A percentile compares a stretch with the other conserved stretches of the same genome.
Evolutionary conservation across 176 grass and related monocot genomes (phyloP).

Genomic region (Hsuehochloa calcarea): DNA sequence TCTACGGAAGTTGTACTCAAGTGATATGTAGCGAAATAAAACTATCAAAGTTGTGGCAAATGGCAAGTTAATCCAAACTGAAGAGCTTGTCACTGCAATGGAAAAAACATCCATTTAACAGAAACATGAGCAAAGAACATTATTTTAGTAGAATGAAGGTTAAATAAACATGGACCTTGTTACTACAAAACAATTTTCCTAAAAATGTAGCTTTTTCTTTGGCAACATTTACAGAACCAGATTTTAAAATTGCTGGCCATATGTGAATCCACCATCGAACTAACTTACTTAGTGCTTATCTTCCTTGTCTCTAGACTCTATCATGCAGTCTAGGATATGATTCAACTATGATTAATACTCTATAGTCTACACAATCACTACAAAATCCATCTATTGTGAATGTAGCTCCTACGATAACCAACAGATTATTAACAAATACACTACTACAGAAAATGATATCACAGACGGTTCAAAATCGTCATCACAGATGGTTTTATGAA

Average conservation of each 20-base stretch:
- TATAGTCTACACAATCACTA: neutral
- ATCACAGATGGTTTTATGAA: no score
- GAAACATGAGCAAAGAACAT: neutral
- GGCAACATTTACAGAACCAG: neutral
- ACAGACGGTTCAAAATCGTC: no score
- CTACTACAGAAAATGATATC: no score
- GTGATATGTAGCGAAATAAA: conserved; percentile 73
- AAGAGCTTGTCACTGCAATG: conserved; percentile 92
- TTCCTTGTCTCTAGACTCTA: neutral
- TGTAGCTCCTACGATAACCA: neutral
- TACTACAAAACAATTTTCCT: neutral
- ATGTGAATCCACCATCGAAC: neutral
- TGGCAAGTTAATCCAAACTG: conserved; percentile 92
- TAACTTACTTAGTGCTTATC: neutral
- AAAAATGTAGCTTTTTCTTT: neutral
- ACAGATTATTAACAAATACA: neutral
- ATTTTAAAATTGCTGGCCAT: neutral
- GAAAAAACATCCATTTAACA: conserved; percentile 16
- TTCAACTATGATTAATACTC: neutral
- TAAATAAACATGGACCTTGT: neutral
- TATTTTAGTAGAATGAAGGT: neutral
- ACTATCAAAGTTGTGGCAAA: no score
- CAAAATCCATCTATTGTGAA: neutral
- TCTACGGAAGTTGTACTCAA: conserved; percentile 78
- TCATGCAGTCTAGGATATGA: neutral